Conservation (phyloP, 192 early-diverging fungal genomes). For the Dissophora globulifera region DNA sequence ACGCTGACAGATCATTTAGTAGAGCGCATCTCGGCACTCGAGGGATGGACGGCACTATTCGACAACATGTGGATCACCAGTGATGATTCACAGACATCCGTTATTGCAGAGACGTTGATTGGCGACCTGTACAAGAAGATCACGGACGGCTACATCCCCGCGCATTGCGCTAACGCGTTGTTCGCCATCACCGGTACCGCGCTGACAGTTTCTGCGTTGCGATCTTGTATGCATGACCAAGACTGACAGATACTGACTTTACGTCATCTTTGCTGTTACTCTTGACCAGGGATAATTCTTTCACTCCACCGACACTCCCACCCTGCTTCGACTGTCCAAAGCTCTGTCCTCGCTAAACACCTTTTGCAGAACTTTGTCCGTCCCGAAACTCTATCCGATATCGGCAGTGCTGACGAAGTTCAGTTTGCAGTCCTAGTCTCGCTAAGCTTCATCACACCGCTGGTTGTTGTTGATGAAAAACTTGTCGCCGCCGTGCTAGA, state of each 20-base stretch:
- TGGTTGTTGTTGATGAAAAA: constrained; percentile 53
- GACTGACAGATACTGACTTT: too few species aligned
- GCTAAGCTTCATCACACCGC: constrained; percentile 50
- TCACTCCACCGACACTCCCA: constrained; percentile 35
- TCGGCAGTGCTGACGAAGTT: constrained; percentile 55
- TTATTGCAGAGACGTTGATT: constrained; percentile 38
- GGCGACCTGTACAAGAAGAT: constrained; percentile 50
- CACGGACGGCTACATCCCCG: constrained; percentile 49
- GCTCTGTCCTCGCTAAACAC: constrained; percentile 35
- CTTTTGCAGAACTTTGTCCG: constrained; percentile 45
- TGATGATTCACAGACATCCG: constrained; percentile 29
- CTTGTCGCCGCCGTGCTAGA: constrained; percentile 38
- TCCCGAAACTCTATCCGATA: constrained; percentile 23
- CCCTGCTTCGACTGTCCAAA: constrained; percentile 39
- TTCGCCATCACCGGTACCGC: constrained; percentile 55
- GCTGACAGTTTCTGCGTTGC: too few species aligned
- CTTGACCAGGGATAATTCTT: constrained; percentile 13
- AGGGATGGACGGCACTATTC: constrained; percentile 61
- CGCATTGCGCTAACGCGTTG: constrained; percentile 48
- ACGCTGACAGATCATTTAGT: constrained; percentile 63
- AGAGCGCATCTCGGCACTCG: constrained; percentile 51
- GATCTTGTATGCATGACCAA: too few species aligned
- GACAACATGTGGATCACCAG: constrained; percentile 36
- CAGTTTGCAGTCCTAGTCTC: constrained; percentile 53
- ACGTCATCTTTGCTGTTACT: too few species aligned